phyloP scores from a whole-genome alignment of 169 alveolate species.

The Eimeria falciformis region DNA sequence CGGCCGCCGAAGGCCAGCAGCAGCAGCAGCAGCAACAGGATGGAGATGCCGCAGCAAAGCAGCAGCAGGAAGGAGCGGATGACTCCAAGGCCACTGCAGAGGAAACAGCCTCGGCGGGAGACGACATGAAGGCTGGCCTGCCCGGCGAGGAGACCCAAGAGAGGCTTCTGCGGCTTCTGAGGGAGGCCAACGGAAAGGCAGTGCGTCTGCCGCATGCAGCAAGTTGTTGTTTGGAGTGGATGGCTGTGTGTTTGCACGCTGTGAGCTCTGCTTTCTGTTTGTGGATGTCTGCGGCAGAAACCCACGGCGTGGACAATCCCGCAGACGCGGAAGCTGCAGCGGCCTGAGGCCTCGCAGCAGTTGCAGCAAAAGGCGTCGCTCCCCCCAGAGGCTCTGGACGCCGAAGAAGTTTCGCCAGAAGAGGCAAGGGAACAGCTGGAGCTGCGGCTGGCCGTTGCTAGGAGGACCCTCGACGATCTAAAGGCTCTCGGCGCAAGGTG shows the following conservation, averaged over 20 bases:
- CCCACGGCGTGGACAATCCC: slow-evolving; percentile 46
- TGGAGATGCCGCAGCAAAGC: background rate
- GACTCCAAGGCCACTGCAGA: background rate
- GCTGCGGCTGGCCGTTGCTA: background rate
- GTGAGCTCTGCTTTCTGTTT: no score
- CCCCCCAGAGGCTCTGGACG: background rate
- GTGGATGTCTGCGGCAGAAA: background rate
- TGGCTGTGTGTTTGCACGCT: no score
- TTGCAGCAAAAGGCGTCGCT: background rate
- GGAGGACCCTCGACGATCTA: background rate
- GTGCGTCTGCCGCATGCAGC: no score
- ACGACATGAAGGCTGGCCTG: background rate
- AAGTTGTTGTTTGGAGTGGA: no score
- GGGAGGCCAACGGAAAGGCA: slow-evolving; percentile 1
- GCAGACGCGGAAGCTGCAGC: background rate
- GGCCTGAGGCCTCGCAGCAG: background rate
- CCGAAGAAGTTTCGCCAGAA: background rate
- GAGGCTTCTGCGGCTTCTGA: slow-evolving; percentile 16
- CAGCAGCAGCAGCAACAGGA: slow-evolving; percentile 24
- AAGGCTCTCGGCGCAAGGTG: slow-evolving; percentile 2
- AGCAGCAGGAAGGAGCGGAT: background rate
- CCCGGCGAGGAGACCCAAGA: slow-evolving; percentile 25
- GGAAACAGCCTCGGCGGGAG: background rate
- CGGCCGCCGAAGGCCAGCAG: slow-evolving; percentile 20
- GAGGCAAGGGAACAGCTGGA: background rate